Conservation (phyloP, 2,329 filamentous ascomycete genomes). For the Claviceps maximensis region DNA sequence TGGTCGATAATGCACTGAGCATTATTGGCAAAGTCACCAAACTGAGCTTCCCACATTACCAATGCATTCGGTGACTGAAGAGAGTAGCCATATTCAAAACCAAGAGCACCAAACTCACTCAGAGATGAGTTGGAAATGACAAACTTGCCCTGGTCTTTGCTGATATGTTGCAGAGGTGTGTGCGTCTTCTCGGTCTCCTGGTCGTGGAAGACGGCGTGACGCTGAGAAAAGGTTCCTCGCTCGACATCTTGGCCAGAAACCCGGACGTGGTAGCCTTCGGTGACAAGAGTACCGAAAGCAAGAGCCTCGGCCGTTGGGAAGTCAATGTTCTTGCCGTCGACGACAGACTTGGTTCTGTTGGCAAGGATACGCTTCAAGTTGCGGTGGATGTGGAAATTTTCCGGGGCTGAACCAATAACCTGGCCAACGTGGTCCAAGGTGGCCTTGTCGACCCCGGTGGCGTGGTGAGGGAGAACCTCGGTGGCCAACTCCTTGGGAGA, state of each 20-base stretch:
- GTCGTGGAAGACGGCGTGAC: constrained; percentile 93
- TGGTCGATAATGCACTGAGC: constrained; percentile 98
- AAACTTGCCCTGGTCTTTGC: constrained; percentile 86
- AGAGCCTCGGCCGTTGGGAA: constrained; percentile 95
- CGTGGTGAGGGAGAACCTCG: constrained; percentile 83
- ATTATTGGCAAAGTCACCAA: constrained; percentile 99
- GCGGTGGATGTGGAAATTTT: constrained; percentile 79
- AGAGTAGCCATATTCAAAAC: constrained; percentile 98
- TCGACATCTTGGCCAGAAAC: constrained; percentile 98
- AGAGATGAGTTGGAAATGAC: constrained; percentile 93
- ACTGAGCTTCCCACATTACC: constrained; percentile 99
- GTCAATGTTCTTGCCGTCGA: constrained; percentile 89
- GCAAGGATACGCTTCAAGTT: constrained; percentile 94
- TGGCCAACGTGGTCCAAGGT: constrained; percentile 71
- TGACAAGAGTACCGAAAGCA: constrained; percentile 81
- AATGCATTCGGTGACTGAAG: constrained; percentile 91
- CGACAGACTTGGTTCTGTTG: constrained; percentile 81
- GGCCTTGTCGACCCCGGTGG: constrained; percentile 64
- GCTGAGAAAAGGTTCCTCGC: constrained; percentile 97
- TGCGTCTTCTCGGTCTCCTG: constrained; percentile 89
- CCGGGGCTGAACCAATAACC: constrained; percentile 64
- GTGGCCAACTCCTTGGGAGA: constrained; percentile 94
- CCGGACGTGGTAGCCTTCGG: constrained; percentile 91
- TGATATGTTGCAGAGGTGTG: constrained; percentile 80
- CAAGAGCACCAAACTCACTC: constrained; percentile 59